Percentiles rank a stretch among this genome's conserved stretches.
phyloP scores from a whole-genome alignment of 2,329 filamentous ascomycete genomes.

The Fusarium sp. region DNA sequence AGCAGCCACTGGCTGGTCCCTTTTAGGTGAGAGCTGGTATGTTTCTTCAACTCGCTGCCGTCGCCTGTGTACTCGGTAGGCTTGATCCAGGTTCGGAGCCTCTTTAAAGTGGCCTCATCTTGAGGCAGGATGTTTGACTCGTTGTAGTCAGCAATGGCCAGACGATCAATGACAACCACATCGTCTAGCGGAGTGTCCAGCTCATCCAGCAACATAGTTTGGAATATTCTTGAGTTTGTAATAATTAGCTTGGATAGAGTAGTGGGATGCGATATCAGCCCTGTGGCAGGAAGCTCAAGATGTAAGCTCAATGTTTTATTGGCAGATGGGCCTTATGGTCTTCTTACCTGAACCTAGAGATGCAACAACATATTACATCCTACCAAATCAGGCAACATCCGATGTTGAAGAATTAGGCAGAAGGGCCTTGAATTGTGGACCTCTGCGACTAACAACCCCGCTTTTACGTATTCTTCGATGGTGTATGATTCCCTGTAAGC shows the following conservation, averaged over 20 bases:
- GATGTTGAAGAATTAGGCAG: not conserved
- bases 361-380: too few relatives aligned
- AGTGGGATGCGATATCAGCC: too few relatives aligned
- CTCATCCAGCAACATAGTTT: not conserved
- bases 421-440: not conserved
- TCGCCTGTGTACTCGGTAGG: slow-evolving; percentile 25
- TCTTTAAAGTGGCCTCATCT: slow-evolving; percentile 35
- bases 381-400: too few relatives aligned
- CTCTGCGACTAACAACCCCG: not conserved
- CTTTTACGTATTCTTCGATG: not conserved
- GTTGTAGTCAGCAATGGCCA: slow-evolving; percentile 47
- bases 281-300: too few relatives aligned
- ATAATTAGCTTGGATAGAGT: too few relatives aligned
- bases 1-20: slow-evolving; percentile 29
- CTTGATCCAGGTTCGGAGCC: slow-evolving; percentile 16
- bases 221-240: too few relatives aligned
- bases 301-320: too few relatives aligned
- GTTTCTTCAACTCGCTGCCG: slow-evolving; percentile 30
- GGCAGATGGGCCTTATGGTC: too few relatives aligned
- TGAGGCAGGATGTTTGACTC: slow-evolving; percentile 47
- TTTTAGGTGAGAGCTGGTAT: slow-evolving; percentile 5
- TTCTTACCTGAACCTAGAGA: too few relatives aligned
- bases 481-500: not conserved
- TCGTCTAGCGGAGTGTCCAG: not conserved
- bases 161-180: slow-evolving; percentile 38